A percentile compares a stretch with the other conserved stretches of the same genome.
Conservation (phyloP, 192 early-diverging fungal genomes). For the Backusella morwellensis region DNA sequence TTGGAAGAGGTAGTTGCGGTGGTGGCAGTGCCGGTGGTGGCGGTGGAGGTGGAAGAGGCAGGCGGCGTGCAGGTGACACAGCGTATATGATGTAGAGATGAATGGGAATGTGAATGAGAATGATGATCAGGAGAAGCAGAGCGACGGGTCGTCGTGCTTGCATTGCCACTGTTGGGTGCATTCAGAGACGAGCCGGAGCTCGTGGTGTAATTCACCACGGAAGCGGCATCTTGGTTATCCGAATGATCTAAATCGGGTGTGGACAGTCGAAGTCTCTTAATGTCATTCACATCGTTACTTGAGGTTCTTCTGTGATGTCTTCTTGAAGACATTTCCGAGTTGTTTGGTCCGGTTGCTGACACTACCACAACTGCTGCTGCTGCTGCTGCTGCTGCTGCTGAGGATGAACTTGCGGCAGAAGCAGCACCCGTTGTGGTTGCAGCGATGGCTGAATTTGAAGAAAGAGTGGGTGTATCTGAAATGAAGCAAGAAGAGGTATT, state of each 20-base stretch:
- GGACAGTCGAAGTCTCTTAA: constrained; percentile 27
- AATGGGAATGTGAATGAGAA: constrained; percentile 3
- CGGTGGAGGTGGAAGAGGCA: neutral
- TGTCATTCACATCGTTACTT: constrained; percentile 35
- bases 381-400: neutral
- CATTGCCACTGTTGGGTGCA: neutral
- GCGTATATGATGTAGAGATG: neutral
- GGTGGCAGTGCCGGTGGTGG: neutral
- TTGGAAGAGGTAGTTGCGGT: neutral
- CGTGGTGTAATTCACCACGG: neutral
- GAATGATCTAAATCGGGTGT: constrained; percentile 21
- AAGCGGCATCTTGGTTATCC: neutral
- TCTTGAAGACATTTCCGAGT: constrained; percentile 6
- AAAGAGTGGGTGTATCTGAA: neutral
- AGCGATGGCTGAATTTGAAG: neutral
- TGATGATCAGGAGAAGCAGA: constrained; percentile 10
- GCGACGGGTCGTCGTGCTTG: neutral
- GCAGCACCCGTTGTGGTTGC: neutral
- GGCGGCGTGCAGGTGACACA: constrained; percentile 14
- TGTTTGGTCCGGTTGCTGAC: neutral
- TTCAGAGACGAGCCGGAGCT: neutral
- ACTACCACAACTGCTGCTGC: neutral
- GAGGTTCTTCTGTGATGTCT: constrained; percentile 39
- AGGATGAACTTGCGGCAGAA: neutral
- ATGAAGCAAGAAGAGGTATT: neutral